Conservation (phyloP, 352 stramenopile genomes). For the Phytopythium cucurbitacearum region DNA sequence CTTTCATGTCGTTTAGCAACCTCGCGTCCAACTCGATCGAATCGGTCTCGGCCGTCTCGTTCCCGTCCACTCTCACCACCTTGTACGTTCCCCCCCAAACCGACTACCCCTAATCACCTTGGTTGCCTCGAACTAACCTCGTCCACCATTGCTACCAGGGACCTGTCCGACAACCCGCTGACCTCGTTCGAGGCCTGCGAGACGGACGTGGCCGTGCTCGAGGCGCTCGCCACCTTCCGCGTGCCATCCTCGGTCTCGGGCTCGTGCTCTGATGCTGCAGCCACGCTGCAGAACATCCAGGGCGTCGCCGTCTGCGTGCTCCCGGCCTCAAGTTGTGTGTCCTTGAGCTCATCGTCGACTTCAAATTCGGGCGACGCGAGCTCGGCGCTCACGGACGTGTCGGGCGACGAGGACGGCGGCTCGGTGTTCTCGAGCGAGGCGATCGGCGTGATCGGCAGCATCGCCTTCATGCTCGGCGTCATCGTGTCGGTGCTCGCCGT, state of each 20-base stretch:
- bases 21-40: slow-evolving; percentile 55
- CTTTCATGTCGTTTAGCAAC: slow-evolving; percentile 27
- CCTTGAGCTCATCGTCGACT: slow-evolving; percentile 5
- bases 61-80: slow-evolving; percentile 45
- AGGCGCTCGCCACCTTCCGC: slow-evolving; percentile 23
- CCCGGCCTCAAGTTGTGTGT: slow-evolving; percentile 1
- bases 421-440: slow-evolving; percentile 40
- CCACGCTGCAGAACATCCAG: slow-evolving; percentile 20
- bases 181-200: slow-evolving; percentile 43
- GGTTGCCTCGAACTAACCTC: neutral
- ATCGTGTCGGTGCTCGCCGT: slow-evolving; percentile 35
- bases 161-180: slow-evolving; percentile 38
- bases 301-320: slow-evolving; percentile 34
- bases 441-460: slow-evolving; percentile 46
- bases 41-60: slow-evolving; percentile 34
- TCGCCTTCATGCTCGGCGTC: slow-evolving; percentile 39
- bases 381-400: neutral
- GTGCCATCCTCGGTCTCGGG: slow-evolving; percentile 25
- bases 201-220: slow-evolving; percentile 37
- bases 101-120: no score
- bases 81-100: slow-evolving; percentile 11
- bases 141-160: slow-evolving; percentile 8
- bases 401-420: neutral
- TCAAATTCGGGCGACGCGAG: slow-evolving; percentile 11
- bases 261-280: slow-evolving; percentile 20